Evolutionary conservation across 1,139 yeast species (phyloP).

Genomic region (Meyerozyma guilliermondii): DNA sequence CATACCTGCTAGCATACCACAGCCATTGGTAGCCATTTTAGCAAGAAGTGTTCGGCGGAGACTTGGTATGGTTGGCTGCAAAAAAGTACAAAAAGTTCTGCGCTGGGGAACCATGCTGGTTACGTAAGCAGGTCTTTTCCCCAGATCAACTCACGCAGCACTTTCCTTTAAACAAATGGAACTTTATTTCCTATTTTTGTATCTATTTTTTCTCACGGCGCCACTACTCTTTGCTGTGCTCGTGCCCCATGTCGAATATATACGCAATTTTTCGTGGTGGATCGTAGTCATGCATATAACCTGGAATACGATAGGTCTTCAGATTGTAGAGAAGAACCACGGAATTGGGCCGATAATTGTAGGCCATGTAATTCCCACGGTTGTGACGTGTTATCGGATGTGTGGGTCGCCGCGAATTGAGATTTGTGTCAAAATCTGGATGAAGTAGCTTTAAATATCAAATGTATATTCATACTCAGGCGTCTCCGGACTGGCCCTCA

Average conservation of each 20-base stretch:
- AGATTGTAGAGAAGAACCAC: background rate
- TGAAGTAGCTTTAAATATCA: no score
- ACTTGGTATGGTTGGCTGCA: background rate
- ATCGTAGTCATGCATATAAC: background rate
- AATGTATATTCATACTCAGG: no score
- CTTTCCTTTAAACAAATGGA: background rate
- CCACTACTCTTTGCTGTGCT: background rate
- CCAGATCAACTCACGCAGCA: background rate
- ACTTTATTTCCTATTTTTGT: background rate
- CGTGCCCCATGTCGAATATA: background rate
- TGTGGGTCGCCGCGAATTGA: background rate
- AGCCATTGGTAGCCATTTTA: background rate
- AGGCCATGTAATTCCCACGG: background rate
- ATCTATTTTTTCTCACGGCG: background rate
- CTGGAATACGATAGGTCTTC: background rate
- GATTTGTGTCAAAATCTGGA: background rate
- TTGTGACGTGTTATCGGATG: background rate
- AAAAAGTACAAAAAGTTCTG: background rate
- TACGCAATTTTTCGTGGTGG: background rate
- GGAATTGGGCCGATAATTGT: background rate
- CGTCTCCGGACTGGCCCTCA: slow-evolving; percentile 43
- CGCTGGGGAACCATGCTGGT: background rate
- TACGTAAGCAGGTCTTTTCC: background rate
- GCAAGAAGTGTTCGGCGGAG: background rate
- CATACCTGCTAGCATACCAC: background rate